A percentile compares a stretch with the other conserved stretches of the same genome.
phyloP scores from a whole-genome alignment of 768 basidiomycete genomes.

The Phylloporus sp. region DNA sequence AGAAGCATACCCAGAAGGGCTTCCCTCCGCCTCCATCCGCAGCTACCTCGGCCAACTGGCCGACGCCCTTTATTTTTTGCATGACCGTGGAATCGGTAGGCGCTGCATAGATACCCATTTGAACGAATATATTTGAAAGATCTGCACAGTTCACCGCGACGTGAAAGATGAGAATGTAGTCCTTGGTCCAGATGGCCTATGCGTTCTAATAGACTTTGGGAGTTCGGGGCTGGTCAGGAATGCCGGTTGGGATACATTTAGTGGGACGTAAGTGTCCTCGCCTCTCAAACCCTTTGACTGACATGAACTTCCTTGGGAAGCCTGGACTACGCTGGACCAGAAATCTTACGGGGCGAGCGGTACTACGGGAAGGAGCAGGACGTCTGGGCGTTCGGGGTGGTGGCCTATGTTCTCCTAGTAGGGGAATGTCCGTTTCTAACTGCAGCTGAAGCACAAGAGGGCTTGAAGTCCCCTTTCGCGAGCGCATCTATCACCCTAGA shows the following conservation, averaged over 20 bases:
- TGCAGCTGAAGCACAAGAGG: constrained; percentile 86
- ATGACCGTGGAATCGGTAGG: constrained; percentile 87
- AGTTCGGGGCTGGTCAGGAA: constrained; percentile 85
- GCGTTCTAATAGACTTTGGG: constrained; percentile 95
- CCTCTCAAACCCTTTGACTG: constrained; percentile 3
- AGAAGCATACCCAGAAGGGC: constrained; percentile 81
- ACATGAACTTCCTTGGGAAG: constrained; percentile 35
- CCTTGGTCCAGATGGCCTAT: constrained; percentile 72
- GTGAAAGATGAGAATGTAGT: constrained; percentile 98
- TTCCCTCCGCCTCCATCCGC: constrained; percentile 69
- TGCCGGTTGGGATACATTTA: constrained; percentile 87
- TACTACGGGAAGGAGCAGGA: constrained; percentile 97
- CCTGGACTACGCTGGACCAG: constrained; percentile 92
- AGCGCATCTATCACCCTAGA: constrained; percentile 74
- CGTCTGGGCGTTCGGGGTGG: constrained; percentile 97
- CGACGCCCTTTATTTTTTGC: constrained; percentile 86
- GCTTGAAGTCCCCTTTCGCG: constrained; percentile 70
- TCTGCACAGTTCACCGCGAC: constrained; percentile 78
- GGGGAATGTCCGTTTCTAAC: constrained; percentile 93
- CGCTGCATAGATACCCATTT: not conserved
- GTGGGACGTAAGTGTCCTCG: constrained; percentile 73
- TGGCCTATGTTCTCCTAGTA: constrained; percentile 89
- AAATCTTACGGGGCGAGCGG: constrained; percentile 91
- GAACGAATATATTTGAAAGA: constrained; percentile 10
- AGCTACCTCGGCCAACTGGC: constrained; percentile 92